Evolutionary conservation across 805 yeast species (phyloP), one percentile per base, ranked within the genome.

Genomic region (Myxozyma nipponensis): DNA sequence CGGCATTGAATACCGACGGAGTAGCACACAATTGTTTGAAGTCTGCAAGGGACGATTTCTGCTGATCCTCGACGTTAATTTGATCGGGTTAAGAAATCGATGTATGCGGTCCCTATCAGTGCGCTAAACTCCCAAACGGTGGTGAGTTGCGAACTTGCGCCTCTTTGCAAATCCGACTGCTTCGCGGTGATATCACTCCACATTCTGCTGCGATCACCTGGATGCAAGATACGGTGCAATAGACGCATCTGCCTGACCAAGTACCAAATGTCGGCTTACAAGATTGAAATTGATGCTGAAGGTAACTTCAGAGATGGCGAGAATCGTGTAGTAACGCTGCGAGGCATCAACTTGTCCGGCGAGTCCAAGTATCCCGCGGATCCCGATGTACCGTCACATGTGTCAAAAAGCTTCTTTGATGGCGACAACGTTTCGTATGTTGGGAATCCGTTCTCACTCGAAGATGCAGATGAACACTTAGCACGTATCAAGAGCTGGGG

Each of bases 281-380:
- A 35, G 7, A 49, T 54, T 21, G 47, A 47, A 28, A 54, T 54
- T 6, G 58, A 54, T 49, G 10, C 46, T 13, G 28, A 28, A 4
- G 58, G 58, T 15, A 46, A 76, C 51, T 81, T 90, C 63, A 68
- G 78, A 2, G 79, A 81, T 54, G 52, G 59, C 0, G 54, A 75
- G 1, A 88, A 87, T 1, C 70, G 93, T 38, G 71, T 71, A n/a
- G 70, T 88, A 10, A 73, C 75, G 10, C 68, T 89, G 26, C 80
- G 84, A 58, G 97, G 97, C 1, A 84, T 89, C 54, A 89, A 90
- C 64, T 65, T 89, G 19, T 95, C 88, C 56, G 83, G 86, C 0
- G 77, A 82, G 30, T 73, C 84, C 57, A 89, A 89, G 64, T 68
- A 79, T 44, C 97, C 97, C 0, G 61, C 71, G 1, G 58, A 50